Evolutionary conservation across 140 eudicot genomes (phyloP).

Genomic region (Cichorium intybus): DNA sequence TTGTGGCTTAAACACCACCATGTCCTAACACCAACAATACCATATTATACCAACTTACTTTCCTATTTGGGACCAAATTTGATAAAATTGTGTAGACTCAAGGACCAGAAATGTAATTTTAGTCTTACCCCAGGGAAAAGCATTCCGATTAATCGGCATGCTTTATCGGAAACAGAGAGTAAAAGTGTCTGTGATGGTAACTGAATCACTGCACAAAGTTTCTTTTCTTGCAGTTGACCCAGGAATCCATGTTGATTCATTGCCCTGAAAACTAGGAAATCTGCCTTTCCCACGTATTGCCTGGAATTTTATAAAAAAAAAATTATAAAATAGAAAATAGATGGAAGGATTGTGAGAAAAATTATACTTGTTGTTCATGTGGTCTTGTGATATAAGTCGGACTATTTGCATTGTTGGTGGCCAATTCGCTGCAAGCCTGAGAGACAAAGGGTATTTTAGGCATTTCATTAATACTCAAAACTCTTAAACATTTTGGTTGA

Average conservation of each 20-base stretch:
- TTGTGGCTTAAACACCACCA: constrained; percentile 99
- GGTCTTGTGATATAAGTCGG: constrained; percentile 98
- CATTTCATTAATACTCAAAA: not conserved
- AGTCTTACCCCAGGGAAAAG: constrained; percentile 99
- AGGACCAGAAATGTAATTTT: no score
- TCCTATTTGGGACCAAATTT: no score
- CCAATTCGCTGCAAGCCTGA: constrained; percentile 99
- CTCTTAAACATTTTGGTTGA: not conserved
- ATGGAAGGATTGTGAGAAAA: not conserved
- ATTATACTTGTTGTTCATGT: constrained; percentile 95
- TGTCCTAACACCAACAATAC: constrained; percentile 48
- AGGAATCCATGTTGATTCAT: constrained; percentile 99
- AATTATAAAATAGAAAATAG: not conserved
- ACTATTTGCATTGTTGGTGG: constrained; percentile 98
- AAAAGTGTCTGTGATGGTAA: constrained; percentile 91
- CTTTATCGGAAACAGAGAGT: constrained; percentile 94
- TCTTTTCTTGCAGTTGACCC: constrained; percentile 97
- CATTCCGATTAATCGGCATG: constrained; percentile 92
- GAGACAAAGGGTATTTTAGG: not conserved
- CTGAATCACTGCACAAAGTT: constrained; percentile 98
- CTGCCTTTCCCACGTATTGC: constrained; percentile 98
- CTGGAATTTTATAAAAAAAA: constrained; percentile 34
- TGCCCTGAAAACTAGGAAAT: constrained; percentile 93
- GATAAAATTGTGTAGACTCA: no score
- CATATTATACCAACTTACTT: no score